Evolutionary conservation across 75 land plant genomes (phyloP).

Genomic region (Cryptomeria japonica): DNA sequence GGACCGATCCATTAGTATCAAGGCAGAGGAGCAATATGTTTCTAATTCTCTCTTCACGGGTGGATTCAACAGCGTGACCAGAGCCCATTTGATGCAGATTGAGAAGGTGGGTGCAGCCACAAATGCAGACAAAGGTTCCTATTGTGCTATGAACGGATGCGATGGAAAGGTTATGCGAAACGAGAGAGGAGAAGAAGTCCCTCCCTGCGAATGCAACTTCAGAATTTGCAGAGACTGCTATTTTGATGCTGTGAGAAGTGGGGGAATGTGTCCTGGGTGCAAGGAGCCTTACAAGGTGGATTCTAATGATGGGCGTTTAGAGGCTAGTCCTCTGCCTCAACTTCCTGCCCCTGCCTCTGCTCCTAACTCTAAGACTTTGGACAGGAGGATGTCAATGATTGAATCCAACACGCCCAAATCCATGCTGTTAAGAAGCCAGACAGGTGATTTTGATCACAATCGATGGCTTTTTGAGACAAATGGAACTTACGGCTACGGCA

Average conservation of each 20-base stretch:
- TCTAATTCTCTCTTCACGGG: slow-evolving; percentile 90
- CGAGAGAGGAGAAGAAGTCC: slow-evolving; percentile 70
- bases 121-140: slow-evolving; percentile 56
- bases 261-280: slow-evolving; percentile 74
- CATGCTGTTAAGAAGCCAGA: slow-evolving; percentile 48
- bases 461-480: slow-evolving; percentile 79
- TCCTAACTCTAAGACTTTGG: slow-evolving; percentile 32
- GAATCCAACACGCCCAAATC: slow-evolving; percentile 42
- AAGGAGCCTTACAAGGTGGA: slow-evolving; percentile 71
- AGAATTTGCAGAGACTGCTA: slow-evolving; percentile 93
- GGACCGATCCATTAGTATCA: slow-evolving; percentile 51
- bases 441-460: slow-evolving; percentile 65
- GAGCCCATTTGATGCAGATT: slow-evolving; percentile 89
- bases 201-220: slow-evolving; percentile 89
- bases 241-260: slow-evolving; percentile 63
- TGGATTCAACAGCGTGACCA: slow-evolving; percentile 80
- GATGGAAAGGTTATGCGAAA: slow-evolving; percentile 83
- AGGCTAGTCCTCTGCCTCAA: slow-evolving; percentile 16
- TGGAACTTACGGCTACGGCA: slow-evolving; percentile 88
- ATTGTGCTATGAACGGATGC: slow-evolving; percentile 73
- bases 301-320: slow-evolving; percentile 27
- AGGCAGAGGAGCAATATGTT: slow-evolving; percentile 85
- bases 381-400: slow-evolving; percentile 62
- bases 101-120: slow-evolving; percentile 44
- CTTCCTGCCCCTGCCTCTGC: slow-evolving; percentile 29